Evolutionary conservation across 2,329 filamentous ascomycete species (phyloP), one percentile per base, ranked within the genome.

Genomic region (Nothophaeocryptopus gaeumannii): DNA sequence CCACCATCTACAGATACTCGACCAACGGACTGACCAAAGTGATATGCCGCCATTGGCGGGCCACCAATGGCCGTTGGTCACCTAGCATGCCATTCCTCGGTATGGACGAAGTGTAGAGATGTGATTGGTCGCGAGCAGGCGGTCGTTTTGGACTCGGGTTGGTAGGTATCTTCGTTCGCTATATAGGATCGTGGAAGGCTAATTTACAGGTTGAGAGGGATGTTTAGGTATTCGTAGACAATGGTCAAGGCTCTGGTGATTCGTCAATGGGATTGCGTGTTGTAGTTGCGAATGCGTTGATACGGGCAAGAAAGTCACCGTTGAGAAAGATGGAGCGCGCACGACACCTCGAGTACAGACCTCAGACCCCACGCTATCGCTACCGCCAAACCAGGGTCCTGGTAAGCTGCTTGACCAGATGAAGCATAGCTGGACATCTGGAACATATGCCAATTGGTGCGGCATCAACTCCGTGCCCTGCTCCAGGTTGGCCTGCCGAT

Each of bases 11-110:
- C 46, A 47, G 55, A 50, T 43, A 51, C 47, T 45, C 54, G 51
- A 51, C 53, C 55, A 45, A 52, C 43, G 36, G 51, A 45, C 36
- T 44, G 51, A 38, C 55, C 58, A 51, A 51, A 54, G 31, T 3
- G 20, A 26, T 49, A 59, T 53, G 59, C 63, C 58, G 65, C 65
- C 65, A 67, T 67, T 47, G 65, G 65, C 64, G 62, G 57, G 56
- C 63, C 61, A 62, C 57, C 63, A 61, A 61, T 60, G 60, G 55
- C 58, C 51, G 45, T 46, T 32, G 34, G 44, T 50, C 42, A 45
- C 51, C 60, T 55, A 66, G 58, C 62, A 66, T 63, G 49, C 54
- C 63, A 65, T 65, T 36, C 44, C 37, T 40, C 37, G 32, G 15
- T n/a, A 39, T 8, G 32, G 30, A 32, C 16, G 16, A 47, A 26